Evolutionary conservation across 2,329 filamentous ascomycete species (phyloP), one percentile per base, ranked within the genome.

Genomic region (Penicillium sp.): DNA sequence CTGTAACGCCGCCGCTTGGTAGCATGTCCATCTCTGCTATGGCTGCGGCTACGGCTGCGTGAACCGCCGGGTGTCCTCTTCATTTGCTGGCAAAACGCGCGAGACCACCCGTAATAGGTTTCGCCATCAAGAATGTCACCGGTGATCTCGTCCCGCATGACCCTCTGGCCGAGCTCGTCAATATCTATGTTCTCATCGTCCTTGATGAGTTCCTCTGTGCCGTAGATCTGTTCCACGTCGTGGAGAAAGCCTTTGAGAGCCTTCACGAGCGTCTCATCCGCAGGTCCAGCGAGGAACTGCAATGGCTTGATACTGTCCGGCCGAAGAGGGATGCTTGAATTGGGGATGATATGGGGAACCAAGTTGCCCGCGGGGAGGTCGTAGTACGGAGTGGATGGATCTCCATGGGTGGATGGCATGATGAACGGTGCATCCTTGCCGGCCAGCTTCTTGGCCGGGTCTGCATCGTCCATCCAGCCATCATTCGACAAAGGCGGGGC

Each of bases 31-130:
- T 51, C 79, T 69, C 2, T 72, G 71, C 37, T 75, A 68, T 51
- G 72, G 59, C 56, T 79, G 68, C 1, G 73, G 70, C 33, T 74
- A 70, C 51, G 71, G 47, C 45, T 76, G 63, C 43, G 68, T 58
- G 36, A 38, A 29, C 57, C 45, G n/a, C 48, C 54, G 16, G 51
- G 45, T 33, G 63, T 54, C 45, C 60, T 66, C 65, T 84, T 87
- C 84, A 93, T 93, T 57, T 84, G 86, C 51, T 87, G 75, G 60
- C 87, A 94, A 53, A 94, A 93, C 1, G 73, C 72, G 26, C 79
- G 77, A 4, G 87, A 91, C 89, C 89, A 94, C 45, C 88, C 89
- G 59, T 94, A 94, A 62, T 94, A 94, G 1, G 85, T 87, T 48
- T 87, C 82, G 1, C 82, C 83, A 5, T 75, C 73, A 5, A 82